A percentile compares a stretch with the other conserved stretches of the same genome.
Conservation (phyloP, 2,329 filamentous ascomycete species). For the Colletotrichum sidae region DNA sequence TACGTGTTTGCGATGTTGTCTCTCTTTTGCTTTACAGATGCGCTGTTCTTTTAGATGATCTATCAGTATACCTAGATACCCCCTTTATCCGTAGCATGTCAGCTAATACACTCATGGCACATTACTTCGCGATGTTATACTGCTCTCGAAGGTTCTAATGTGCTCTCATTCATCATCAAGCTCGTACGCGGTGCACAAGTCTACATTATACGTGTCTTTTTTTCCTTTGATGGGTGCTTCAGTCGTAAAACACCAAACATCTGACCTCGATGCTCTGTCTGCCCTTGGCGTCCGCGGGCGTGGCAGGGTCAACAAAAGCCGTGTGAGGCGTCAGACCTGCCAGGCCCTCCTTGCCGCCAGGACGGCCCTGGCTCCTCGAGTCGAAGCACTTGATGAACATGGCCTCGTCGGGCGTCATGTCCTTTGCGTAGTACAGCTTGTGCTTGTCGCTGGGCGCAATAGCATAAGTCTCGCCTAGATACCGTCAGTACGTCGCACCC, state of each 20-base stretch:
- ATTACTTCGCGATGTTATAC: background rate
- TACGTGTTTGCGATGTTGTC: background rate
- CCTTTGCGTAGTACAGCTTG: constrained; percentile 74
- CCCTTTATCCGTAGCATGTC: constrained; percentile 11
- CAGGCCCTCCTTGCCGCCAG: constrained; percentile 57
- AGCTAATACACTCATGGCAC: background rate
- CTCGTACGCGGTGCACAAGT: background rate
- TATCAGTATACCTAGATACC: constrained; percentile 24
- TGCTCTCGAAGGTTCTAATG: background rate
- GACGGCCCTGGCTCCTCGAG: constrained; percentile 55
- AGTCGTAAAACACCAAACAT: constrained; percentile 71
- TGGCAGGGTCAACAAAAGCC: constrained; percentile 70
- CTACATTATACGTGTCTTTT: background rate
- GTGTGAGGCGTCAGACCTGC: constrained; percentile 64
- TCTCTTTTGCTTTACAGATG: constrained; percentile 11
- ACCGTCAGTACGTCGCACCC: background rate
- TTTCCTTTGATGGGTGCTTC: background rate
- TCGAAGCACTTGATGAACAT: constrained; percentile 67
- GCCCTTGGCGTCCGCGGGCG: constrained; percentile 74
- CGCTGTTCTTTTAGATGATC: constrained; percentile 11
- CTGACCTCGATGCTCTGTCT: constrained; percentile 74
- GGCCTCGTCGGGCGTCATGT: constrained; percentile 69
- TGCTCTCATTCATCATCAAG: constrained; percentile 1
- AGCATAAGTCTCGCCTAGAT: constrained; percentile 68
- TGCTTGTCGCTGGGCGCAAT: constrained; percentile 69